These are phyloP conservation scores for Neonectria magnoliae DNA, from an alignment of 2,329 filamentous ascomycete species.

Conservation along the genomic window DNA sequence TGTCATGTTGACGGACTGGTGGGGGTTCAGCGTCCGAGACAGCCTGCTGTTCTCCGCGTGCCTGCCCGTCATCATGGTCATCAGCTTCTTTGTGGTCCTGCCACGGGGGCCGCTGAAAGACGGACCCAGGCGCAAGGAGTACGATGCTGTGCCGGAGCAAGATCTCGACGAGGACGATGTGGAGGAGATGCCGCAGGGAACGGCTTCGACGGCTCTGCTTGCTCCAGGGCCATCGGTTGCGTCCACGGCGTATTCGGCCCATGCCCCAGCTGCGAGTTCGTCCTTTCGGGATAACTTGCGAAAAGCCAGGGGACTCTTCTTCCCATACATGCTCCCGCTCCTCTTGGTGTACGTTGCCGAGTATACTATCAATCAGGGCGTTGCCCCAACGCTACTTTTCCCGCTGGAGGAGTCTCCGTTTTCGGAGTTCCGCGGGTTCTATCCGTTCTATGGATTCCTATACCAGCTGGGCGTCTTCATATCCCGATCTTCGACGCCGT, in stretches of 20 bases:
- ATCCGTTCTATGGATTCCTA: constrained; percentile 92
- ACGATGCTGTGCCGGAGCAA: constrained; percentile 61
- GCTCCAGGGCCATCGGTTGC: constrained; percentile 54
- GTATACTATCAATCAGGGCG: constrained; percentile 97
- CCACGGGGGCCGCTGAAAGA: constrained; percentile 73
- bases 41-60: constrained; percentile 83
- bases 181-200: constrained; percentile 48
- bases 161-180: constrained; percentile 52
- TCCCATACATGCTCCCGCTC: constrained; percentile 88
- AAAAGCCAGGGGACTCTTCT: constrained; percentile 76
- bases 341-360: constrained; percentile 94
- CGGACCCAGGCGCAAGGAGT: constrained; percentile 56
- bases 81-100: constrained; percentile 86
- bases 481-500: constrained; percentile 89
- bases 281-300: constrained; percentile 64
- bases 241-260: constrained; percentile 52
- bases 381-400: constrained; percentile 89
- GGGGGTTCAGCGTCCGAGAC: constrained; percentile 77
- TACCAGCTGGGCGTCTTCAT: constrained; percentile 97
- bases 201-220: constrained; percentile 61
- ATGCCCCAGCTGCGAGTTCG: constrained; percentile 38
- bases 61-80: constrained; percentile 82
- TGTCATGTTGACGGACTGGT: constrained; percentile 82
- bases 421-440: constrained; percentile 83
- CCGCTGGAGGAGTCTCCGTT: constrained; percentile 82